Conservation (phyloP, 768 basidiomycete genomes). For the Auricularia cornea region DNA sequence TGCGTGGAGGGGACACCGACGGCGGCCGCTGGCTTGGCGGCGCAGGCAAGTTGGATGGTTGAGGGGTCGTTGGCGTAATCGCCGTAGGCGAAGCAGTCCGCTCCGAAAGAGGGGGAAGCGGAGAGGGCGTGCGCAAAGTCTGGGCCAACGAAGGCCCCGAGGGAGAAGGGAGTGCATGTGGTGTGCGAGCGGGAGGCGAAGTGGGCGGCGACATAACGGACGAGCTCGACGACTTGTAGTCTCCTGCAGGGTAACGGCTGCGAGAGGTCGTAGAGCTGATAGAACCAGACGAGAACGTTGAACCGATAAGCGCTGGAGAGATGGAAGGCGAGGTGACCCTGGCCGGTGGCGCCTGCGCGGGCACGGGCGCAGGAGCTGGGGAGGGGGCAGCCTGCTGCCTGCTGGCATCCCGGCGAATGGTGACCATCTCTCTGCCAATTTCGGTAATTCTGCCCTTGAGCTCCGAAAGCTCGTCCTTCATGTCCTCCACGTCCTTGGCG, state of each 20-base stretch:
- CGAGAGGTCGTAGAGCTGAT: slow-evolving; percentile 21
- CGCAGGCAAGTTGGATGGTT: slow-evolving; percentile 1
- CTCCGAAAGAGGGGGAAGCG: slow-evolving; percentile 25
- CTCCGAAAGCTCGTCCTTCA: slow-evolving; percentile 63
- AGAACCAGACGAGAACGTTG: neutral
- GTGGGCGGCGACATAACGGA: slow-evolving; percentile 1
- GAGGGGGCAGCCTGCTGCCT: neutral
- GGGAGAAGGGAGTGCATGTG: neutral
- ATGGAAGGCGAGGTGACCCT: neutral
- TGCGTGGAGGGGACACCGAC: slow-evolving; percentile 36
- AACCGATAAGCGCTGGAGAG: neutral
- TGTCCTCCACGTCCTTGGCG: slow-evolving; percentile 38
- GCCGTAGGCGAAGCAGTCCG: neutral
- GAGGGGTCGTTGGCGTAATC: neutral
- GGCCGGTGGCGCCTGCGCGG: neutral
- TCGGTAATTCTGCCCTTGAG: slow-evolving; percentile 67
- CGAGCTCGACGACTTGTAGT: slow-evolving; percentile 45
- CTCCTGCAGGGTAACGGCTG: slow-evolving; percentile 73
- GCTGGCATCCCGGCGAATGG: slow-evolving; percentile 23
- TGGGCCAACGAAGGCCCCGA: slow-evolving; percentile 7
- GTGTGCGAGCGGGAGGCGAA: neutral
- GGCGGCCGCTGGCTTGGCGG: slow-evolving; percentile 3
- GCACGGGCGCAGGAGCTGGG: neutral
- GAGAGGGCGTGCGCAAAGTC: slow-evolving; percentile 5
- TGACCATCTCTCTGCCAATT: slow-evolving; percentile 75